A percentile compares a stretch with the other conserved stretches of the same genome.
Conservation (phyloP, 305 asterid genomes). For the Fraxinus albicans region DNA sequence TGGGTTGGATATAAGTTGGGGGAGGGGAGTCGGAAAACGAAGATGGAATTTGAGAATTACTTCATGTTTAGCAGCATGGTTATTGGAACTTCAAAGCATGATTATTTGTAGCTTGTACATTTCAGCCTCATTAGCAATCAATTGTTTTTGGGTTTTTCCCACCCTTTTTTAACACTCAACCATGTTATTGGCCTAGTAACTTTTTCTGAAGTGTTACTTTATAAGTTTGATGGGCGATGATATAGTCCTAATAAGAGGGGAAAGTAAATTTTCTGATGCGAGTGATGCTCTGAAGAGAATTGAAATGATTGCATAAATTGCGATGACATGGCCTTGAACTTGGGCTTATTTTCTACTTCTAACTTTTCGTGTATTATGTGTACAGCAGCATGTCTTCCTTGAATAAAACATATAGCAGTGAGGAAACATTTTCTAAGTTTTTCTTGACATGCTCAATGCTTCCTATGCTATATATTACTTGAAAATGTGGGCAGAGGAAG, state of each 20-base stretch:
- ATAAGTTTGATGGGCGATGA: not conserved
- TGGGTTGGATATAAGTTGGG: not conserved
- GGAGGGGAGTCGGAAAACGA: not conserved
- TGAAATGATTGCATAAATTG: not conserved
- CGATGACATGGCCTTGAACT: not conserved
- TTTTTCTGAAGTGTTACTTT: not conserved
- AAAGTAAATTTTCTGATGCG: not conserved
- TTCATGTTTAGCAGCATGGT: not conserved
- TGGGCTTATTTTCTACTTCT: not conserved
- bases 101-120: not conserved
- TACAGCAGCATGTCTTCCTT: not conserved
- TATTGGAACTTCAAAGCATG: not conserved
- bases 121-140: not conserved
- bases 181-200: not conserved
- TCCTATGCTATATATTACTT: not conserved
- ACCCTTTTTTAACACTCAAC: not conserved
- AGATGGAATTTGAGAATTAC: not conserved
- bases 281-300: not conserved
- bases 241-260: not conserved
- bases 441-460: not conserved
- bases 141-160: not conserved
- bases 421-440: not conserved
- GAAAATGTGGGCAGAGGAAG: not conserved
- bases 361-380: not conserved
- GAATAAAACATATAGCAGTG: not conserved